phyloP scores from a whole-genome alignment of 1,284 basidiomycete genomes.

The Athelia psychrophila region DNA sequence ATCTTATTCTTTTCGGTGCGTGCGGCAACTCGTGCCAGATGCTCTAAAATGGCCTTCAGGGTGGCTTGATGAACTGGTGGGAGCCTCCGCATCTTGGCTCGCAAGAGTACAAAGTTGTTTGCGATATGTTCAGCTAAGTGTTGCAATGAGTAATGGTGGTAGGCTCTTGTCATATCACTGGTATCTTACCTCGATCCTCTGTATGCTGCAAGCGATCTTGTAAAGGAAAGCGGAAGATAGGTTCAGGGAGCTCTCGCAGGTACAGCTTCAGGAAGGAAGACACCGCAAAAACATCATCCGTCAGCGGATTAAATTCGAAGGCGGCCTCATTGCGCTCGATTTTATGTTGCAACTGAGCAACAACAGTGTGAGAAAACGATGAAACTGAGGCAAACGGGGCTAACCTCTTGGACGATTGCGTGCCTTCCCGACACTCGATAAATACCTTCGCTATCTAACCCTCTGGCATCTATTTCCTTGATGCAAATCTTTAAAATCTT shows the following conservation, averaged over 20 bases:
- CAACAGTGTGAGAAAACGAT: conserved; percentile 4
- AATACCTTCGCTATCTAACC: conserved; percentile 82
- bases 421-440: conserved; percentile 86
- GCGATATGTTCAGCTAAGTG: conserved; percentile 61
- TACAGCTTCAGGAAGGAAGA: conserved; percentile 91
- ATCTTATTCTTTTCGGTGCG: conserved; percentile 86
- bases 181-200: conserved; percentile 60
- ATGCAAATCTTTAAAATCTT: conserved; percentile 86
- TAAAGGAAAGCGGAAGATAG: conserved; percentile 84
- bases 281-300: conserved; percentile 89
- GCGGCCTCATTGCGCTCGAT: conserved; percentile 88
- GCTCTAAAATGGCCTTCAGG: conserved; percentile 84
- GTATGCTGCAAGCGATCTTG: conserved; percentile 85
- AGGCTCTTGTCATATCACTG: neutral
- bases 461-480: conserved; percentile 78
- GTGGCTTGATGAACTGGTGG: conserved; percentile 89
- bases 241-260: conserved; percentile 89
- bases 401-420: conserved; percentile 78
- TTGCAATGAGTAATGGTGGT: neutral
- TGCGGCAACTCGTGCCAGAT: conserved; percentile 77
- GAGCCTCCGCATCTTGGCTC: conserved; percentile 80
- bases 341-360: conserved; percentile 72
- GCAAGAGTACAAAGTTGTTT: conserved; percentile 71
- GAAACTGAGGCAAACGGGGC: conserved; percentile 11
- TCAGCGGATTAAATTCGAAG: conserved; percentile 74